Evolutionary conservation across 257 asterid genomes (phyloP).

Genomic region (Cinchona pubescens): DNA sequence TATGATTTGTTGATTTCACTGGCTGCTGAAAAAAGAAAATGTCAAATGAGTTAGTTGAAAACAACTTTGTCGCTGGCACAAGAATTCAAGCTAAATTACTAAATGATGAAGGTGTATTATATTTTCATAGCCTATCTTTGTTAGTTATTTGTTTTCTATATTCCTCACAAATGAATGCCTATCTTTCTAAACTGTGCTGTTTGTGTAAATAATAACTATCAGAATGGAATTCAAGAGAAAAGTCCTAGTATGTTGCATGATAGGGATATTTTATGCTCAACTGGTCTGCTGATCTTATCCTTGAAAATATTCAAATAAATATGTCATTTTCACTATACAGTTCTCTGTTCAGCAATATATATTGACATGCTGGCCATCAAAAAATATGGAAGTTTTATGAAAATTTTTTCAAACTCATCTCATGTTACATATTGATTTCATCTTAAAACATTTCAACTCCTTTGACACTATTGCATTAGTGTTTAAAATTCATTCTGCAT

Average conservation of each 20-base stretch:
- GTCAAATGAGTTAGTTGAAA: neutral
- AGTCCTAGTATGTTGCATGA: neutral
- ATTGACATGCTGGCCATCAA: conserved; percentile 1
- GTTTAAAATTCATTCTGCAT: neutral
- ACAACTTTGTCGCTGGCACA: neutral
- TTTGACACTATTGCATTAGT: neutral
- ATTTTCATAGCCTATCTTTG: neutral
- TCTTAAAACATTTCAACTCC: neutral
- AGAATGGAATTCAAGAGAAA: neutral
- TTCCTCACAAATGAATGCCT: neutral
- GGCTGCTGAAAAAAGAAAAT: neutral
- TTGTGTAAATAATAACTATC: neutral
- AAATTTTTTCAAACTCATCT: neutral
- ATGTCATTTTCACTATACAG: neutral
- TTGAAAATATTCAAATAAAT: neutral
- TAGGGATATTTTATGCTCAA: neutral
- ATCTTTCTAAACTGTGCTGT: neutral
- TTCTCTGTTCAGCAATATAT: neutral
- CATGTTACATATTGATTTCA: neutral
- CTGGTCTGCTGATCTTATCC: neutral
- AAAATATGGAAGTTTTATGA: neutral
- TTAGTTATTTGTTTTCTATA: neutral
- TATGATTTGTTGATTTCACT: neutral
- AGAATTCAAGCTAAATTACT: neutral
- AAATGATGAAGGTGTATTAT: neutral